These are phyloP conservation scores for Bipolaris bicolor DNA, from an alignment of 2,329 filamentous ascomycete genomes.

Conservation along the genomic window DNA sequence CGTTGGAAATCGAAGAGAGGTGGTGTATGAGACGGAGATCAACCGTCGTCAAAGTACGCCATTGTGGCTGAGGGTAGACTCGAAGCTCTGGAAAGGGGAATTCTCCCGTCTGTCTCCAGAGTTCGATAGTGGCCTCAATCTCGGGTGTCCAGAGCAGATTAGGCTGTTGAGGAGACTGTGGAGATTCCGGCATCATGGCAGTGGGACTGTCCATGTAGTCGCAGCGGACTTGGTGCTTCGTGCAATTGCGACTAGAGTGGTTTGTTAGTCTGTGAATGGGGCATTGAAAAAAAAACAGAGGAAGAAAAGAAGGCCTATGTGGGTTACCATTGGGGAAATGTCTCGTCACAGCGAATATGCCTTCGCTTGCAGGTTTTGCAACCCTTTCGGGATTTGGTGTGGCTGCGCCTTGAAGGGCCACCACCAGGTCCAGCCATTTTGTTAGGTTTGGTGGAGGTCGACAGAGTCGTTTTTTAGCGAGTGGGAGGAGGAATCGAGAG, in stretches of 20 bases:
- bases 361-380: conserved; percentile 98
- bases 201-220: conserved; percentile 91
- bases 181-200: conserved; percentile 64
- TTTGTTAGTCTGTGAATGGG: conserved; percentile 26
- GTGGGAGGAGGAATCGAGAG: conserved; percentile 17
- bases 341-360: conserved; percentile 98
- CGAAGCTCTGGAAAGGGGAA: conserved; percentile 85
- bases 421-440: conserved; percentile 90
- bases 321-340: conserved; percentile 88
- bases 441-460: conserved; percentile 25
- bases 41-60: conserved; percentile 73
- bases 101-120: conserved; percentile 82
- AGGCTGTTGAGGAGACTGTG: conserved; percentile 59
- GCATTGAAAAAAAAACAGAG: no score
- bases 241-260: conserved; percentile 82
- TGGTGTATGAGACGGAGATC: conserved; percentile 91
- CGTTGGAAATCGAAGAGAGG: conserved; percentile 81
- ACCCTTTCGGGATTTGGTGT: conserved; percentile 98
- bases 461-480: conserved; percentile 1
- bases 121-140: conserved; percentile 78
- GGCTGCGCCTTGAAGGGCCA: conserved; percentile 87
- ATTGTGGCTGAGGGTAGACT: conserved; percentile 75
- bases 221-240: conserved; percentile 97
- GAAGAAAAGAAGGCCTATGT: no score
- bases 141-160: conserved; percentile 84